Base-by-base conservation (phyloP, 805 yeast genomes). In the Teunomyces tritomae region DNA sequence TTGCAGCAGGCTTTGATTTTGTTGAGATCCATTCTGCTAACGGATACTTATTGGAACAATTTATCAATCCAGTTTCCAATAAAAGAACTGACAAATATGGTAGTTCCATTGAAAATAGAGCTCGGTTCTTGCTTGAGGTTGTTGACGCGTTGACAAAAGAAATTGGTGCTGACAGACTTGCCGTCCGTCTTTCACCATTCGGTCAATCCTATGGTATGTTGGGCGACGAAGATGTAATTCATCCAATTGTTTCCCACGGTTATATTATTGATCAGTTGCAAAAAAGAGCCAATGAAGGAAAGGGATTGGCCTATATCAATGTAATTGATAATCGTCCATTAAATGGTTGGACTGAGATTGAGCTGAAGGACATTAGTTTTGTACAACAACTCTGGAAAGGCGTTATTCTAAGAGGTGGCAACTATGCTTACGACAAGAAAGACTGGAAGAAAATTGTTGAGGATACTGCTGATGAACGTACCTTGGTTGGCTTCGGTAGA, bases 151-250 rank as follows among this genome's bases (percentile, higher is more conserved):
- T 80, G 34, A 66, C 68, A 26, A 76, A 64, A 6, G 80, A 77
- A 2, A 62, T 83, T 50, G 89, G 89, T 42, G 71, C 78, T 16
- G 71, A 71, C 4, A 72, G 64, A 43, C 63, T 74, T 40, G 82
- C 76, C 36, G 55, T 81, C 44, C 68, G 87, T 52, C 56, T 78
- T 17, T 73, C 82, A 11, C 82, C 83, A 13, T 74, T 65, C 63
- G 58, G 61, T 8, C 41, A 39, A 1, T 57, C 57, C 47, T 67
- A 61, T 68, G 77, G 50, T 46, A 51, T 11, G 65, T 63, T 49
- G 74, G 76, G 54, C 44, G 61, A 45, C 17, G 60, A 57, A 26
- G 64, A 61, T 11, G 70, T 59, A 5, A 62, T 66, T 34, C 61
- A 64, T 45, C 66, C 69, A 7, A 40, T 62, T 27, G 68, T 78